phyloP scores from a whole-genome alignment of 2,329 filamentous ascomycete species.

The Fusarium anthophilum region DNA sequence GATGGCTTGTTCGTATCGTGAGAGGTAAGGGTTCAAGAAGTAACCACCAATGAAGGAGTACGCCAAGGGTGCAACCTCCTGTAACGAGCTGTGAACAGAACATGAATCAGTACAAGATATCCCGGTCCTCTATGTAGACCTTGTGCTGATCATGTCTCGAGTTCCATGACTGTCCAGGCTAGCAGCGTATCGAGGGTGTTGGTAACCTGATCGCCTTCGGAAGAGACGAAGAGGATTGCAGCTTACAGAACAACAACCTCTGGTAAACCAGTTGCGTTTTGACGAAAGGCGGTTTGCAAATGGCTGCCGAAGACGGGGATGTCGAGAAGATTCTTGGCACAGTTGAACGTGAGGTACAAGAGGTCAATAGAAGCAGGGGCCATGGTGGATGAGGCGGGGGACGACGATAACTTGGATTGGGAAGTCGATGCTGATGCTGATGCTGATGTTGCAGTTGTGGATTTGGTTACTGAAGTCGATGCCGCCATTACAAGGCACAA shows the following conservation, averaged over 20 bases:
- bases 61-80: slow-evolving; percentile 88
- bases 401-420: not conserved
- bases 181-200: slow-evolving; percentile 2
- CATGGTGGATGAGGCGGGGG: slow-evolving; percentile 40
- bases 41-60: slow-evolving; percentile 87
- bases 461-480: slow-evolving; percentile 3
- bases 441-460: not conserved
- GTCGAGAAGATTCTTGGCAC: slow-evolving; percentile 76
- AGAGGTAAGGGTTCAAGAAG: slow-evolving; percentile 79
- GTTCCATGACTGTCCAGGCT: slow-evolving; percentile 15
- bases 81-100: slow-evolving; percentile 70
- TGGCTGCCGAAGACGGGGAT: slow-evolving; percentile 75
- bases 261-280: slow-evolving; percentile 58
- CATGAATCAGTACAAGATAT: slow-evolving; percentile 36
- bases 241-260: slow-evolving; percentile 68
- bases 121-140: not conserved
- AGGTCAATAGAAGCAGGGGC: slow-evolving; percentile 67
- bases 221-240: slow-evolving; percentile 25
- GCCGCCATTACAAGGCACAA: slow-evolving; percentile 8
- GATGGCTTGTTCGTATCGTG: slow-evolving; percentile 75
- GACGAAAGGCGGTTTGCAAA: slow-evolving; percentile 68
- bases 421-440: slow-evolving; percentile 6
- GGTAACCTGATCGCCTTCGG: slow-evolving; percentile 4
- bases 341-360: slow-evolving; percentile 91
- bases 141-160: not conserved